Evolutionary conservation across 352 stramenopile genomes (phyloP), one percentile per base, ranked within the genome.

Genomic region (Globisporangium viniferum): DNA sequence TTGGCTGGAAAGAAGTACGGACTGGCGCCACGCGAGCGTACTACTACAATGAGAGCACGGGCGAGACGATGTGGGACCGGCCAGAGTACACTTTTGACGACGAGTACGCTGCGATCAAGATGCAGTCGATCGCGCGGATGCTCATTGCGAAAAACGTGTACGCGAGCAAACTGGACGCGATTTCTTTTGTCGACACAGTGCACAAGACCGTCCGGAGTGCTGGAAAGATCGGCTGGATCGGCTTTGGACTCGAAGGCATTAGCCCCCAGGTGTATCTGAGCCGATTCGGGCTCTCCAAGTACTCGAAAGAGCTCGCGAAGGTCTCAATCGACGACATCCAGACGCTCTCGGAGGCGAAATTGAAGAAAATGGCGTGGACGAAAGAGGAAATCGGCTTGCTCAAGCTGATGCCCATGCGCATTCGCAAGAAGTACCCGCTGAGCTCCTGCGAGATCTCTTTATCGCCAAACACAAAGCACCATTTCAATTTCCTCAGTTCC

Each of bases 231-330:
- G 78, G 68, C 9, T 92, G 81, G 82, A 56, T 92, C 14, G 87
- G 87, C 12, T 92, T 85, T 68, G 83, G 82, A n/a, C 67, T 93
- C 22, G 87, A 95, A 66, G 87, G 87, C 15, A 79, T 95, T 61
- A 83, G 72, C n/a, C 68, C 80, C 0, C 54, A 72, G 1, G 77
- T 83, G 10, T 86, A 85, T 51, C 74, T 93, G 31, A 77, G 65
- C 63, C 83, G 86, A 3, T 73, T 93, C 24, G 87, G 85, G 0
- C 74, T 95, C 9, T 67, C 68, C 56, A 91, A 88, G 71, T 74
- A 89, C 64, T 64, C 73, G 15, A 69, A 73, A 6, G 22, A 68
- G n/a, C 46, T 89, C 33, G 57, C 66, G 4, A 80, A 76, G 22
- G 41, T 62, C 20, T 69, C 70, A 9, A 39, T 82, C 3, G 66